Evolutionary conservation across 371 early-diverging fungal species (phyloP).

Genomic region (Mucor piriformis): DNA sequence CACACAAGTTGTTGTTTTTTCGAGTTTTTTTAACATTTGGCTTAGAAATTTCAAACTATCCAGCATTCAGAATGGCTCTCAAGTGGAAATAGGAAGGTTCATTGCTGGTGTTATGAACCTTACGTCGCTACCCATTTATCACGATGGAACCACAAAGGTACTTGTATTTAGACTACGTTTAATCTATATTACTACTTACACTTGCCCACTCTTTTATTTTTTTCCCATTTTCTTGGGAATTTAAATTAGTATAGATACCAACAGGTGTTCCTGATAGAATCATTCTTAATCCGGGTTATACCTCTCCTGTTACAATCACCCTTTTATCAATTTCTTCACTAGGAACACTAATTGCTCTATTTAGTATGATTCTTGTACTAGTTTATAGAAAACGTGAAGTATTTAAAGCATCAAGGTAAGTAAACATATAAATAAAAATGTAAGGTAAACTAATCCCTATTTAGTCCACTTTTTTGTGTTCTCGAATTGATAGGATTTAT

Average conservation of each 20-base stretch:
- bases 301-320: slow-evolving; percentile 45
- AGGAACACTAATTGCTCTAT: slow-evolving; percentile 40
- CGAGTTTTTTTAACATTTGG: slow-evolving; percentile 15
- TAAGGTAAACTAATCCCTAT: background rate
- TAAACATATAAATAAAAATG: background rate
- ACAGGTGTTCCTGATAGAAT: slow-evolving; percentile 33
- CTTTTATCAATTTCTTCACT: slow-evolving; percentile 44
- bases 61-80: slow-evolving; percentile 54
- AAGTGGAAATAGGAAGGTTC: slow-evolving; percentile 49
- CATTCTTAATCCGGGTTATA: slow-evolving; percentile 42
- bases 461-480: slow-evolving; percentile 58
- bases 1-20: background rate
- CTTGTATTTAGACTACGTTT: background rate
- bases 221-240: slow-evolving; percentile 3
- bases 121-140: slow-evolving; percentile 54
- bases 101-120: slow-evolving; percentile 53
- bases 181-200: background rate
- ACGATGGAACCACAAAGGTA: slow-evolving; percentile 48
- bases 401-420: slow-evolving; percentile 60
- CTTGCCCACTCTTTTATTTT: background rate
- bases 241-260: slow-evolving; percentile 30
- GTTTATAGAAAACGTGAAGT: slow-evolving; percentile 48
- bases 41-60: slow-evolving; percentile 52
- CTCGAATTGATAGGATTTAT: slow-evolving; percentile 54
- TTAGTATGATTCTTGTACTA: slow-evolving; percentile 44